Evolutionary conservation across 2,329 filamentous ascomycete species (phyloP), one percentile per base, ranked within the genome.

Genomic region (Penicillium sp.): DNA sequence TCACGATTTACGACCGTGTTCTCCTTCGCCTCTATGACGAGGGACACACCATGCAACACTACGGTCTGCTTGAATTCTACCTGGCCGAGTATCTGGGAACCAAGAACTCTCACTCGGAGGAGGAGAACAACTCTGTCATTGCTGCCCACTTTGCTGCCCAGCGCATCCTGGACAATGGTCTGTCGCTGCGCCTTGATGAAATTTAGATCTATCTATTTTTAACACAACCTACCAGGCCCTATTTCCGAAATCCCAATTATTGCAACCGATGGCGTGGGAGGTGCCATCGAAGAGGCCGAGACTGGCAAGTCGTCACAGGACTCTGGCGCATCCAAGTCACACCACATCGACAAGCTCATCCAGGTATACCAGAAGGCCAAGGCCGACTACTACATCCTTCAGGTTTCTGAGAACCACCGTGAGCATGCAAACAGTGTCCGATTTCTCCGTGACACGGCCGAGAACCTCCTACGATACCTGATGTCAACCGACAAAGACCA

Each of bases 401-500:
- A 45, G 7, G 57, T 59, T 19, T 60, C 59, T 5, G 57, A 70
- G 31, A 63, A 66, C 38, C 53, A 65, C 38, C 58, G 52, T 31
- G 60, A 71, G 31, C 67, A 63, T 31, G 64, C 66, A 36, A 60
- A 65, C 23, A 64, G 70, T 1, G 72, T 74, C 25, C 73, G 72
- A 48, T 78, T 77, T 49, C 71, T 79, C 27, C 73, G 76, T 4
- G 76, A 79, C 60, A 78, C 74, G 1, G 75, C 76, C 6, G 76
- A 78, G 55, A 78, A 78, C 52, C 65, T 70, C 1, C 64, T 77
- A 16, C 63, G 66, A 15, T 75, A 74, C 46, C 62, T 78, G 9
- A 57, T 63, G 27, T 52, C 65, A 10, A 63, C 66, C 23, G 63
- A 60, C 10, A 50, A 58, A 4, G 60, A 70, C 11, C 66, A 75